Conservation (phyloP, 2,329 filamentous ascomycete genomes). For the Dryadomyces quercus-mongolicae region DNA sequence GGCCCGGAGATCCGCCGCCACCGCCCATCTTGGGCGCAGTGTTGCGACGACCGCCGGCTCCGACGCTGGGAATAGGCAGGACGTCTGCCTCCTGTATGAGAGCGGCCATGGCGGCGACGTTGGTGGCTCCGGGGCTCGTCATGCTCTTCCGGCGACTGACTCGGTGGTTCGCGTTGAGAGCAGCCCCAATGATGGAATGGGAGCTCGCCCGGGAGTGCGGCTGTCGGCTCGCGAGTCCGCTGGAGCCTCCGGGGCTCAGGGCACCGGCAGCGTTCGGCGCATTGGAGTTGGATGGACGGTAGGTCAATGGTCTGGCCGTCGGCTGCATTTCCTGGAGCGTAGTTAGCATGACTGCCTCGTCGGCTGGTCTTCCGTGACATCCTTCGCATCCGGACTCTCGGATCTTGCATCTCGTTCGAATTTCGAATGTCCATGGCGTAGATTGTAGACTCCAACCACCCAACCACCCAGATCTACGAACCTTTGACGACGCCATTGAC, state of each 20-base stretch:
- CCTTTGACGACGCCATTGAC: conserved; percentile 20
- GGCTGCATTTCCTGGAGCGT: conserved; percentile 46
- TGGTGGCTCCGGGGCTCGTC: conserved; percentile 57
- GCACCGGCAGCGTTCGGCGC: conserved; percentile 29
- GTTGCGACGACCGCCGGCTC: conserved; percentile 50
- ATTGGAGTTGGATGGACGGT: conserved; percentile 47
- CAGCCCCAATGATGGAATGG: conserved; percentile 58
- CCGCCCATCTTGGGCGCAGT: conserved; percentile 53
- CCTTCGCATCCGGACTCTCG: no score
- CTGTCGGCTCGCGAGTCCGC: conserved; percentile 47
- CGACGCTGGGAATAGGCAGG: conserved; percentile 27
- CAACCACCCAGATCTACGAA: conserved; percentile 8
- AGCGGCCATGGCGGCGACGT: conserved; percentile 63
- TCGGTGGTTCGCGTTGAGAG: conserved; percentile 67
- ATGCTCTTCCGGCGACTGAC: conserved; percentile 92
- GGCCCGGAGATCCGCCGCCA: conserved; percentile 15
- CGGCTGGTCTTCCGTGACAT: no score
- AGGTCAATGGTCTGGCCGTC: conserved; percentile 54
- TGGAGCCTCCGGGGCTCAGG: conserved; percentile 32
- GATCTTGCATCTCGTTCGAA: no score
- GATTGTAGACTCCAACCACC: no score
- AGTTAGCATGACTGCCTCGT: neutral
- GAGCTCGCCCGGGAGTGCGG: conserved; percentile 65
- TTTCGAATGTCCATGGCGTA: no score
- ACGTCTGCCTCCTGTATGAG: conserved; percentile 57